Evolutionary conservation across 495 filamentous ascomycete species (phyloP), one percentile per base, ranked within the genome.

Genomic region (Aspergillus sclerotioniger): DNA sequence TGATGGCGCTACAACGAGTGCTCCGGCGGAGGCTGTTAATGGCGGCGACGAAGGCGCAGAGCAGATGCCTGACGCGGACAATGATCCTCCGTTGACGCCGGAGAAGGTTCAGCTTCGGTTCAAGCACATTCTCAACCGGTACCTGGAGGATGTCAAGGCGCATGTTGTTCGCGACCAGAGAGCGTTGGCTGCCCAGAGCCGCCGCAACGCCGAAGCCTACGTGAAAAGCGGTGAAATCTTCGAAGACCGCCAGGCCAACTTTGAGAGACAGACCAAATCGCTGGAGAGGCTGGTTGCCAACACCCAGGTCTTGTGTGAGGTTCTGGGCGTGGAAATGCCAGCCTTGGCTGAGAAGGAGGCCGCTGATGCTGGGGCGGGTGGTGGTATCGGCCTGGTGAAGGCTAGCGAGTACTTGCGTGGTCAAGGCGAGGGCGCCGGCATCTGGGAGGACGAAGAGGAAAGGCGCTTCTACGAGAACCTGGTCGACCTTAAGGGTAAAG

Each of bases 361-460:
- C 51, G 68, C 84, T 1, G 81, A 84, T 56, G 74, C 81, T 35
- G 69, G 78, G 19, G 80, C 83, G 0, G 87, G 87, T 64, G 85
- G 90, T 21, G 84, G 87, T 1, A 98, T 98, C 63, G 96, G 94
- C 17, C 85, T 99, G 50, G 87, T 98, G 59, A 95, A 96, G 70
- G 88, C 92, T 29, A 90, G 91, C 1, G 95, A 99, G 60, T 97
- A 96, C 65, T 80, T 97, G 8, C 89, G 91, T 32, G 90, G 90
- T 19, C 89, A 94, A 64, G 87, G 87, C 6, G 94, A 97, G 58
- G 93, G 93, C 8, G 82, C 91, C n/a, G 94, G 94, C 1, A 97
- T 98, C 63, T 99, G 94, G 94, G 95, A 98, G 76, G 94, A 99
- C 62, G 94, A 98, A 65, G 94, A 99, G 44, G 92, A 99, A 70